A percentile compares a stretch with the other conserved stretches of the same genome.
Evolutionary conservation across 352 stramenopile species (phyloP).

Genomic region (Lagenidium giganteum): DNA sequence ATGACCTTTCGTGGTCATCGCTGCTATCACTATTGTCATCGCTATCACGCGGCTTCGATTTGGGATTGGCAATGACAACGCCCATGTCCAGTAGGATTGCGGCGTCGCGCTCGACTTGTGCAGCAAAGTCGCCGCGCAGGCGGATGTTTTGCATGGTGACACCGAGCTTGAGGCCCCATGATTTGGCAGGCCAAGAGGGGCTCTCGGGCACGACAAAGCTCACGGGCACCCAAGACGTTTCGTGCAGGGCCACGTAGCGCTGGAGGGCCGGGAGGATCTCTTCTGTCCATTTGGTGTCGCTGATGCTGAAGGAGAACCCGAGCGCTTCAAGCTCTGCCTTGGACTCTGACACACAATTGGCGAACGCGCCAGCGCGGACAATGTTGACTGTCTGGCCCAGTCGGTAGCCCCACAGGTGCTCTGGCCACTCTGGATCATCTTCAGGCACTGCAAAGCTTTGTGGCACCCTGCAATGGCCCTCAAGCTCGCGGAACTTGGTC

Average conservation of each 20-base stretch:
- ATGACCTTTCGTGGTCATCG: too few relatives aligned
- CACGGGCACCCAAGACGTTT: constrained; percentile 30
- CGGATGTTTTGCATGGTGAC: constrained; percentile 56
- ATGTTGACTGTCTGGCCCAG: constrained; percentile 46
- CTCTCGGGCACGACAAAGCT: constrained; percentile 33
- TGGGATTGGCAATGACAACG: too few relatives aligned
- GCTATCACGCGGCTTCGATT: too few relatives aligned
- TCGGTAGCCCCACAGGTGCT: constrained; percentile 20
- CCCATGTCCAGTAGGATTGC: too few relatives aligned
- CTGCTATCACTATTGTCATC: too few relatives aligned
- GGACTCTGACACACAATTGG: constrained; percentile 24
- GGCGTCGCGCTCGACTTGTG: constrained; percentile 42
- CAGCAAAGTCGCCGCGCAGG: constrained; percentile 34
- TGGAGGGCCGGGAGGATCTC: constrained; percentile 56
- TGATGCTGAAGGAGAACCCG: constrained; percentile 62
- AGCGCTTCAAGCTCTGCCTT: constrained; percentile 43
- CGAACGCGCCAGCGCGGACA: constrained; percentile 25
- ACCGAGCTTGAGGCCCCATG: constrained; percentile 36
- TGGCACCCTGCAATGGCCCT: constrained; percentile 85
- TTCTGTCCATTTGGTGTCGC: constrained; percentile 50
- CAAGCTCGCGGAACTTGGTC: constrained; percentile 53
- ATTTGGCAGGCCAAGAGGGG: constrained; percentile 24
- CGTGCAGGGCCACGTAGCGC: constrained; percentile 50
- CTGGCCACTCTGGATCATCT: background rate
- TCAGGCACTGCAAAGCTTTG: constrained; percentile 88